Percentiles rank a stretch among this genome's conserved stretches.
phyloP scores from a whole-genome alignment of 805 yeast species.

The Cyberlindnera americana region DNA sequence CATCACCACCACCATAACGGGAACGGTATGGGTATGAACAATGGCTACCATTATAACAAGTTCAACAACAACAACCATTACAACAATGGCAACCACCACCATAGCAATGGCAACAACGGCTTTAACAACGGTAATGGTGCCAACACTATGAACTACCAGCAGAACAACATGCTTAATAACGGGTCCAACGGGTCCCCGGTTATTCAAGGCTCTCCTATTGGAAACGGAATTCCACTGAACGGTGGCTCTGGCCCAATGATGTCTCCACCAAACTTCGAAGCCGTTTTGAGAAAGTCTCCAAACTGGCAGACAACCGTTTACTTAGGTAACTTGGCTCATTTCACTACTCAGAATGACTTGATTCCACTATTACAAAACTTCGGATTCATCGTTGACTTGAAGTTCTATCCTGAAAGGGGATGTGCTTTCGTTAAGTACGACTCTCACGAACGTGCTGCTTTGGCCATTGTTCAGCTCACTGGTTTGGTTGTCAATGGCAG shows the following conservation, averaged over 20 bases:
- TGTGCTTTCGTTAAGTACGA: conserved; percentile 89
- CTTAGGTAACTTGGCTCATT: conserved; percentile 80
- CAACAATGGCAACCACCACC: conserved; percentile 5
- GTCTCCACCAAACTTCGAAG: conserved; percentile 59
- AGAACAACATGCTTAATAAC: conserved; percentile 1
- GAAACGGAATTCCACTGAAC: conserved; percentile 4
- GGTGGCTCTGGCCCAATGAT: conserved; percentile 10
- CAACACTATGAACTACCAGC: conserved; percentile 5
- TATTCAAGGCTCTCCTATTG: conserved; percentile 1
- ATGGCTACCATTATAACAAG: conserved; percentile 10
- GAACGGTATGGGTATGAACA: conserved; percentile 2
- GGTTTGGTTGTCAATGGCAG: conserved; percentile 75
- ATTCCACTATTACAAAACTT: conserved; percentile 72
- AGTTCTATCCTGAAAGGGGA: conserved; percentile 75
- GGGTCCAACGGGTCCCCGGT: not conserved
- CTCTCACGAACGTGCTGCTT: conserved; percentile 83
- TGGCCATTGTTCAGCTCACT: conserved; percentile 75
- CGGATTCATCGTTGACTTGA: conserved; percentile 79
- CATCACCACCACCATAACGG: conserved; percentile 24
- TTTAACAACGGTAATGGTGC: not conserved
- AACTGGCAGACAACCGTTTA: conserved; percentile 84
- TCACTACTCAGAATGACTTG: conserved; percentile 67
- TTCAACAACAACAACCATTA: conserved; percentile 9
- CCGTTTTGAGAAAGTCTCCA: conserved; percentile 74
- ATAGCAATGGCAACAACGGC: not conserved